phyloP scores from a whole-genome alignment of 2,329 filamentous ascomycete genomes.

The Claviceps purpurea region DNA sequence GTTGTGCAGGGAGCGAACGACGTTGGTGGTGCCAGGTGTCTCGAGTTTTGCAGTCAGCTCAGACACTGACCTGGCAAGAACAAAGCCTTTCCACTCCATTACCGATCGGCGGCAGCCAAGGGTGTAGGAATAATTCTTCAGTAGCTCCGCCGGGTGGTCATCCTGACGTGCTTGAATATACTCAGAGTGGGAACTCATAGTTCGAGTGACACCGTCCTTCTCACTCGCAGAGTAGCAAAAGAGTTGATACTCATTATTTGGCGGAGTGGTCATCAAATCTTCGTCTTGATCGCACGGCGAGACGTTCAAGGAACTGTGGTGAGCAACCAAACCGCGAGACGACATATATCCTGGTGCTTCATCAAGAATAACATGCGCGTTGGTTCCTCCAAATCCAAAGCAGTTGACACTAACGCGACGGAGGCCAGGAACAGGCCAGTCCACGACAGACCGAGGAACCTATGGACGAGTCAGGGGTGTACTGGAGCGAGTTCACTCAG shows the following conservation, averaged over 20 bases:
- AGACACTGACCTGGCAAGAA: conserved; percentile 21
- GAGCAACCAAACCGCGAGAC: conserved; percentile 19
- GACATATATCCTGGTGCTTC: conserved; percentile 29
- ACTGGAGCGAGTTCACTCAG: neutral
- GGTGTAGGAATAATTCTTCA: conserved; percentile 32
- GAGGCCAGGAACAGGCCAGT: conserved; percentile 30
- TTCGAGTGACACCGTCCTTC: conserved; percentile 22
- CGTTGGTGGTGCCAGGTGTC: conserved; percentile 6
- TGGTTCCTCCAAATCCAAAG: conserved; percentile 46
- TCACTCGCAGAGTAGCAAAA: conserved; percentile 33
- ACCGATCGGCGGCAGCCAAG: conserved; percentile 29
- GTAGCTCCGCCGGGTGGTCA: conserved; percentile 7
- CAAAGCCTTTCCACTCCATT: conserved; percentile 28
- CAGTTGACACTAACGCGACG: conserved; percentile 41
- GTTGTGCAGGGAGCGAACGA: conserved; percentile 14
- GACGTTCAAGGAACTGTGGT: conserved; percentile 19
- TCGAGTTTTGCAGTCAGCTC: conserved; percentile 21
- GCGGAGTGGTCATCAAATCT: neutral
- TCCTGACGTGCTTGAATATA: conserved; percentile 15
- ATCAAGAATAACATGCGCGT: conserved; percentile 39
- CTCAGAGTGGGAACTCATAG: conserved; percentile 21
- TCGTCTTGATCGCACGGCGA: neutral
- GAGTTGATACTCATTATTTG: conserved; percentile 17
- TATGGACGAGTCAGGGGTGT: conserved; percentile 9
- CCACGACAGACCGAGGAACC: conserved; percentile 25